These are phyloP conservation scores for Nothophoma quercina DNA, from an alignment of 2,329 filamentous ascomycete genomes.

Conservation along the genomic window DNA sequence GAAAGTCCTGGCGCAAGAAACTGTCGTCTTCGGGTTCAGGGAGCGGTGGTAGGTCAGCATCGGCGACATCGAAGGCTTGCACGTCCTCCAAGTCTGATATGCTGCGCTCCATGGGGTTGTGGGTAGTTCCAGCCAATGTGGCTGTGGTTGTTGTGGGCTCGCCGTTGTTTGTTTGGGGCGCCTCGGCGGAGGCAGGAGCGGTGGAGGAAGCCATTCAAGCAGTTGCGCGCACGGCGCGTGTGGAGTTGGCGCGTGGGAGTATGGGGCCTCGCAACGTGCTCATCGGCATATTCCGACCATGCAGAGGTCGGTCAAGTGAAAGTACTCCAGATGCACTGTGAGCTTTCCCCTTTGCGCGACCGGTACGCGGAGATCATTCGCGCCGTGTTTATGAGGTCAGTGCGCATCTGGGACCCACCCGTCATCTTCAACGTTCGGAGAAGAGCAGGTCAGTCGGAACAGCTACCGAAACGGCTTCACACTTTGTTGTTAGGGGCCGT, in stretches of 20 bases:
- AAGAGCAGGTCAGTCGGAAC: slow-evolving; percentile 11
- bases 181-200: slow-evolving; percentile 35
- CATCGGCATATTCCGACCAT: slow-evolving; percentile 35
- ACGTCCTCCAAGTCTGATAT: slow-evolving; percentile 43
- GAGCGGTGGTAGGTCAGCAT: slow-evolving; percentile 51
- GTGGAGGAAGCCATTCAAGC: slow-evolving; percentile 33
- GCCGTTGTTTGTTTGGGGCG: slow-evolving; percentile 31
- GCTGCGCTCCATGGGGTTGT: slow-evolving; percentile 36
- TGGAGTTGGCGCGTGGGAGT: slow-evolving; percentile 27
- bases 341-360: slow-evolving; percentile 16
- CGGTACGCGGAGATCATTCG: slow-evolving; percentile 5
- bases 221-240: slow-evolving; percentile 26
- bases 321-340: not conserved
- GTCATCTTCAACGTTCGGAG: slow-evolving; percentile 7
- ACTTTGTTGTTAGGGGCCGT: not conserved
- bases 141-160: slow-evolving; percentile 26
- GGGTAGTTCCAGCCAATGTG: slow-evolving; percentile 19
- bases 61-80: slow-evolving; percentile 42
- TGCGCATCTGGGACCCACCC: slow-evolving; percentile 6
- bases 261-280: slow-evolving; percentile 15
- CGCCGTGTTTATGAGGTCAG: slow-evolving; percentile 10
- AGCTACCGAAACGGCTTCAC: slow-evolving; percentile 2
- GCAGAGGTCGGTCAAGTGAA: slow-evolving; percentile 16
- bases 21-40: slow-evolving; percentile 51
- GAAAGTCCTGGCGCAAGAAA: slow-evolving; percentile 45